Conservation (phyloP, 768 basidiomycete genomes). For the Termitomyces sp. region DNA sequence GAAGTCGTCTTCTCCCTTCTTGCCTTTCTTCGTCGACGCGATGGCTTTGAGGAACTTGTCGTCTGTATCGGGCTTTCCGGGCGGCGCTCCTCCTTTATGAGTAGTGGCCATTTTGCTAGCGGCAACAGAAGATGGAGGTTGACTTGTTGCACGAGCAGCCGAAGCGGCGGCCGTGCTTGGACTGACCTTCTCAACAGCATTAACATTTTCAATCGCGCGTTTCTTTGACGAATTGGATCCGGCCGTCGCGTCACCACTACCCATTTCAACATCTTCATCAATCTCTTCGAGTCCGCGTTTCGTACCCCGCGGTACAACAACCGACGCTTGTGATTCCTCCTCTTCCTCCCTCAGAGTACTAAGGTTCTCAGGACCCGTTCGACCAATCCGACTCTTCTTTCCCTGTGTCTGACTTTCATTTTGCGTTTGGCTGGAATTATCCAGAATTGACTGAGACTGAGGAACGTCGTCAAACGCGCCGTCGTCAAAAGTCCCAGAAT, state of each 20-base stretch:
- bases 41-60: slow-evolving; percentile 65
- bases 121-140: slow-evolving; percentile 2
- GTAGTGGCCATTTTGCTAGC: slow-evolving; percentile 15
- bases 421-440: slow-evolving; percentile 26
- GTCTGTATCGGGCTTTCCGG: slow-evolving; percentile 61
- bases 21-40: slow-evolving; percentile 66
- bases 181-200: slow-evolving; percentile 12
- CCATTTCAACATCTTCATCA: slow-evolving; percentile 36
- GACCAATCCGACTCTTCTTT: slow-evolving; percentile 13
- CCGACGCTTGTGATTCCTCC: slow-evolving; percentile 38
- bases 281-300: slow-evolving; percentile 36
- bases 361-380: slow-evolving; percentile 13
- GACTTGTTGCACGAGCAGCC: background rate
- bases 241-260: slow-evolving; percentile 12
- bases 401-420: slow-evolving; percentile 26
- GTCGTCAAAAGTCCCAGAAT: slow-evolving; percentile 14
- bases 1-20: slow-evolving; percentile 62
- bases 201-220: slow-evolving; percentile 35
- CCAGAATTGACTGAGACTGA: slow-evolving; percentile 3
- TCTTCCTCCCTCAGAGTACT: slow-evolving; percentile 45
- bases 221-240: slow-evolving; percentile 31
- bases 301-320: slow-evolving; percentile 16
- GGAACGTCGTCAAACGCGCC: slow-evolving; percentile 11
- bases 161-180: background rate
- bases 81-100: slow-evolving; percentile 26